Percentiles rank a stretch among this genome's conserved stretches.
Evolutionary conservation across 1,284 basidiomycete species (phyloP).

Genomic region (Cystobasidium sp.): DNA sequence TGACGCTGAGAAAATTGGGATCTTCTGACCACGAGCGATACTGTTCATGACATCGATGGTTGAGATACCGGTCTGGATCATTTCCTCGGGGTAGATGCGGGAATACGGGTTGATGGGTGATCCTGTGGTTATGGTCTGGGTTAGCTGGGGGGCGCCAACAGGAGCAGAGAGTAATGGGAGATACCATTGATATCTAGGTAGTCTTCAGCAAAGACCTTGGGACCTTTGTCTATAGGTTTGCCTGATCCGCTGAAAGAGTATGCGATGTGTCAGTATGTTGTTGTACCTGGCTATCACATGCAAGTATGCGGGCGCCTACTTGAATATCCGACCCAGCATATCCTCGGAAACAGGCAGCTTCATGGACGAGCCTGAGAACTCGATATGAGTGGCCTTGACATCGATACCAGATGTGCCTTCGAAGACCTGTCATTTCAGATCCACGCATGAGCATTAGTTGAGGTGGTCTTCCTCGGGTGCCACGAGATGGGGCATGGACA

Average conservation of each 20-base stretch:
- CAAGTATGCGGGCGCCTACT: constrained; percentile 56
- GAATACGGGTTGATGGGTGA: constrained; percentile 99
- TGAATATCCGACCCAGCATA: constrained; percentile 99
- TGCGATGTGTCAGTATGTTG: not conserved
- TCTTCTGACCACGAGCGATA: constrained; percentile 99
- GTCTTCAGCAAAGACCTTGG: constrained; percentile 98
- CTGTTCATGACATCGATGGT: constrained; percentile 98
- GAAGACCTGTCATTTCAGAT: constrained; percentile 67
- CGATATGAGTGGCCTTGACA: constrained; percentile 95
- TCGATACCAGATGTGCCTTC: constrained; percentile 98
- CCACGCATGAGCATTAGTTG: not conserved
- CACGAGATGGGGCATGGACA: no score
- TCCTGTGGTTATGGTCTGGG: constrained; percentile 62
- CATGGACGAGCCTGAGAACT: constrained; percentile 98
- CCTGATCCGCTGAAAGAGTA: constrained; percentile 70
- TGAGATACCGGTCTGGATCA: constrained; percentile 99
- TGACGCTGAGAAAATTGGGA: constrained; percentile 98
- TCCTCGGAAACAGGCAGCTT: constrained; percentile 99
- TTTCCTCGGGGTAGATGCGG: constrained; percentile 99
- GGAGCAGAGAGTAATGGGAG: not conserved
- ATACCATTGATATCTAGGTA: constrained; percentile 98
- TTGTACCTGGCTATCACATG: not conserved
- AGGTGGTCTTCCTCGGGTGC: no score
- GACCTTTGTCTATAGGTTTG: constrained; percentile 96
- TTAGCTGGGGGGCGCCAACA: not conserved